These are phyloP conservation scores for Metarhizium album DNA, from an alignment of 2,329 filamentous ascomycete species.

Conservation along the genomic window DNA sequence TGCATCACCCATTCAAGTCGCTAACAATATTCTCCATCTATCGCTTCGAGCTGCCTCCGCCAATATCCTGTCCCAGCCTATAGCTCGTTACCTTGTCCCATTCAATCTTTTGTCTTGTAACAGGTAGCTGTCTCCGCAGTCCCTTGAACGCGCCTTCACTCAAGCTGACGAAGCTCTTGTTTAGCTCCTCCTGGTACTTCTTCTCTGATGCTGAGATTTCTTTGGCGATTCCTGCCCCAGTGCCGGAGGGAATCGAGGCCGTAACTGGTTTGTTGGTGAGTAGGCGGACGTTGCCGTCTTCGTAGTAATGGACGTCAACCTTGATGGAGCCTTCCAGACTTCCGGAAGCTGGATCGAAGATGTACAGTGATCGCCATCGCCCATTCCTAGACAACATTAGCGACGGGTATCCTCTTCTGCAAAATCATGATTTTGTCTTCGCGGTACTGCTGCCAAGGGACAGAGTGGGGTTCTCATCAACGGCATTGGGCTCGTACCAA, in stretches of 20 bases:
- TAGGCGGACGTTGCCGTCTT: slow-evolving; percentile 93
- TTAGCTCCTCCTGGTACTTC: slow-evolving; percentile 93
- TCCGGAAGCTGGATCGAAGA: slow-evolving; percentile 58
- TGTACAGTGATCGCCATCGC: slow-evolving; percentile 85
- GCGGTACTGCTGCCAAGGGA: neutral
- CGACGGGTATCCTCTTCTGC: neutral
- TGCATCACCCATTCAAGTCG: neutral
- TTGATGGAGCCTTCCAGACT: slow-evolving; percentile 70
- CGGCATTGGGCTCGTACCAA: slow-evolving; percentile 47
- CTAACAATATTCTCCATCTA: slow-evolving; percentile 20
- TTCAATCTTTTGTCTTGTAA: slow-evolving; percentile 97
- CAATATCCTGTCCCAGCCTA: slow-evolving; percentile 70
- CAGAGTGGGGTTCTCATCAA: neutral
- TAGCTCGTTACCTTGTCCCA: slow-evolving; percentile 98
- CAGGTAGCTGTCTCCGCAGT: slow-evolving; percentile 81
- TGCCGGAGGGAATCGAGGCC: slow-evolving; percentile 48
- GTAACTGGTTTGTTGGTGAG: slow-evolving; percentile 73
- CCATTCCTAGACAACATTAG: slow-evolving; percentile 58
- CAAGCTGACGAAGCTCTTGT: slow-evolving; percentile 75
- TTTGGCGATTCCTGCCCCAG: slow-evolving; percentile 59
- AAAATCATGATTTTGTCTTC: neutral
- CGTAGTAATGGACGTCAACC: slow-evolving; percentile 98
- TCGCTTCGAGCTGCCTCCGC: slow-evolving; percentile 50
- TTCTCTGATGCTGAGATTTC: slow-evolving; percentile 74
- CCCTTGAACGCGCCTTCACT: slow-evolving; percentile 95